These are phyloP conservation scores for Paxillus ammoniavirescens DNA, from an alignment of 768 basidiomycete species.

Conservation along the genomic window DNA sequence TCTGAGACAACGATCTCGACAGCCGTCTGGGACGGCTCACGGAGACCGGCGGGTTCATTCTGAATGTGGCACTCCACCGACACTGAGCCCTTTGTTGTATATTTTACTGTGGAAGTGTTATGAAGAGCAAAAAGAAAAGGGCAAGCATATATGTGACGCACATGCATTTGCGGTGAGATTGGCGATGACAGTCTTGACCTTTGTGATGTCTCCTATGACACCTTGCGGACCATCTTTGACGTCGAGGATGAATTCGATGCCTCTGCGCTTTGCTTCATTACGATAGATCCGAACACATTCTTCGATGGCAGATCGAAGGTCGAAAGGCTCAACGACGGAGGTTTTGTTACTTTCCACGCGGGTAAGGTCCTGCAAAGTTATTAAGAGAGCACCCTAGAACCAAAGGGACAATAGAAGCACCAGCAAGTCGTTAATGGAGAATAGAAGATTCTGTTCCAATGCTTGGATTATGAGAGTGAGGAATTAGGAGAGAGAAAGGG, in stretches of 20 bases:
- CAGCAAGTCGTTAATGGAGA: constrained; percentile 82
- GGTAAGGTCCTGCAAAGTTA: constrained; percentile 32
- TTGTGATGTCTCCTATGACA: constrained; percentile 70
- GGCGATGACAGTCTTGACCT: constrained; percentile 73
- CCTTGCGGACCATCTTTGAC: constrained; percentile 50
- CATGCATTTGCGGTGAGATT: constrained; percentile 77
- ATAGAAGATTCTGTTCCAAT: constrained; percentile 55
- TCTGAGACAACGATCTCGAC: constrained; percentile 73
- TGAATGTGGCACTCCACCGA: constrained; percentile 54
- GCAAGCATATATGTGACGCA: constrained; percentile 30
- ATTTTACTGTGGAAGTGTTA: constrained; percentile 53
- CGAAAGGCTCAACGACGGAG: constrained; percentile 74
- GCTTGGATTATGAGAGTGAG: neutral
- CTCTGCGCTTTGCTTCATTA: constrained; percentile 62
- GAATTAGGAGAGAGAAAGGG: neutral
- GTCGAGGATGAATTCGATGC: constrained; percentile 58
- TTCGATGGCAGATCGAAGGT: constrained; percentile 56
- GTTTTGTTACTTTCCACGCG: constrained; percentile 72
- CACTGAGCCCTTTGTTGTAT: constrained; percentile 60
- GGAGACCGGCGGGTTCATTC: constrained; percentile 51
- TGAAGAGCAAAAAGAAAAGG: neutral
- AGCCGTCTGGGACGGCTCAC: constrained; percentile 43
- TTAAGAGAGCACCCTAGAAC: constrained; percentile 22
- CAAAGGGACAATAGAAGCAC: constrained; percentile 32
- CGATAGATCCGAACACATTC: constrained; percentile 64